Percentiles rank a stretch among this genome's conserved stretches.
These are phyloP conservation scores for Clarireedia sp. DNA, from an alignment of 2,329 filamentous ascomycete species.

Conservation along the genomic window DNA sequence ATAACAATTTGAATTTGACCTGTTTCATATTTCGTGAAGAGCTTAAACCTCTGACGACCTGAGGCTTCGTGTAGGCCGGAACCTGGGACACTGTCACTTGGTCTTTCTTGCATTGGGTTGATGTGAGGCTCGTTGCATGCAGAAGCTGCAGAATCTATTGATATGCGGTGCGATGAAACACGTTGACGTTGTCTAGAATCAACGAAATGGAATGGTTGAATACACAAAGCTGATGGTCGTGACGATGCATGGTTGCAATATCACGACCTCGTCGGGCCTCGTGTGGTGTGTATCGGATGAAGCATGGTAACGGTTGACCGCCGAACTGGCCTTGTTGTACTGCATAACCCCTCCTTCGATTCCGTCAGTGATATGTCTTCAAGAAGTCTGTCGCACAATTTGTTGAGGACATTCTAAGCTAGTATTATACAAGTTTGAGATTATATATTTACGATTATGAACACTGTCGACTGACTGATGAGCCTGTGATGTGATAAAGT, in stretches of 20 bases:
- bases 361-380: not conserved
- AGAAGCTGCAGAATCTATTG: constrained; percentile 4
- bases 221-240: not conserved
- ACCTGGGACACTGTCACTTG: not conserved
- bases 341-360: not conserved
- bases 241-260: not conserved
- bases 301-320: not conserved
- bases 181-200: constrained; percentile 7
- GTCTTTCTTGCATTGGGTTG: not conserved
- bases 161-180: not conserved
- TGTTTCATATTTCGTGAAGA: not conserved
- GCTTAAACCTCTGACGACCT: not conserved
- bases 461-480: not conserved
- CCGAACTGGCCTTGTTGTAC: constrained; percentile 4
- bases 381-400: not conserved
- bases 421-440: not conserved
- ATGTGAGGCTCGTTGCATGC: not conserved
- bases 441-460: constrained; percentile 4
- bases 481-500: constrained; percentile 5
- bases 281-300: not conserved
- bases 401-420: not conserved
- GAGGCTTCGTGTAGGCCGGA: not conserved
- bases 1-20: constrained; percentile 27
- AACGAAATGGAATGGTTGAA: not conserved
- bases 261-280: not conserved